Base-by-base conservation (phyloP, 164 flowering plant species). In the Vitis riparia region DNA sequence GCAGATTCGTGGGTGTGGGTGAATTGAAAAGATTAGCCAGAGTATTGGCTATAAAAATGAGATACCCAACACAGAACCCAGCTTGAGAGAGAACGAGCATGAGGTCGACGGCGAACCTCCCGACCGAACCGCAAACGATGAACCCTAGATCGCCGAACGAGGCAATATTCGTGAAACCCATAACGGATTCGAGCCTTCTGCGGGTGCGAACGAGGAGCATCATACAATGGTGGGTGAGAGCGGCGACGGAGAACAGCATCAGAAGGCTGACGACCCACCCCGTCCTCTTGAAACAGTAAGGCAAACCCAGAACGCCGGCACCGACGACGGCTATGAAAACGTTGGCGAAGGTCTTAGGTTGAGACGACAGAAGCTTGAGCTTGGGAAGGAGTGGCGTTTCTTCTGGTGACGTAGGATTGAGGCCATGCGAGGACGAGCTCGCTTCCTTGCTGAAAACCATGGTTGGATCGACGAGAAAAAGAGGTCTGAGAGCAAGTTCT, bases 321-420 rank as follows among this genome's bases (percentile, higher is more conserved):
- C 98, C 98, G 47, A 93, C 97, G 27, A 93, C 79, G 57, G 98
- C 85, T 52, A 91, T 91, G 85, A 93, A 89, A 27, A 93, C 80
- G 68, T 93, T 93, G 68, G 96, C 97, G 74, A 90, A 88, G 52
- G 97, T 89, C 73, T 90, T 92, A 68, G 82, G 70, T n/a, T 69
- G 74, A 3, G 93, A 88, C 0, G 94, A 90, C n/a, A 82, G 82
- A 29, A 69, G 77, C 16, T 29, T 71, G 2, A 73, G 48, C 8
- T 73, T 70, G 27, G 74, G 51, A 1, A 90, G 32, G 0, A 92
- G 83, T 2, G 97, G 95, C 10, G 91, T 82, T 64, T 88, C 85
- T 68, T 87, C 93, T 62, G 70, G 10, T 0, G 76, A 60, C 10
- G 13, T 63, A 47, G 44, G 30, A 10, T 27, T 13, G 11, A 78